phyloP scores from a whole-genome alignment of 345 rosid species.

The Psidium guajava region DNA sequence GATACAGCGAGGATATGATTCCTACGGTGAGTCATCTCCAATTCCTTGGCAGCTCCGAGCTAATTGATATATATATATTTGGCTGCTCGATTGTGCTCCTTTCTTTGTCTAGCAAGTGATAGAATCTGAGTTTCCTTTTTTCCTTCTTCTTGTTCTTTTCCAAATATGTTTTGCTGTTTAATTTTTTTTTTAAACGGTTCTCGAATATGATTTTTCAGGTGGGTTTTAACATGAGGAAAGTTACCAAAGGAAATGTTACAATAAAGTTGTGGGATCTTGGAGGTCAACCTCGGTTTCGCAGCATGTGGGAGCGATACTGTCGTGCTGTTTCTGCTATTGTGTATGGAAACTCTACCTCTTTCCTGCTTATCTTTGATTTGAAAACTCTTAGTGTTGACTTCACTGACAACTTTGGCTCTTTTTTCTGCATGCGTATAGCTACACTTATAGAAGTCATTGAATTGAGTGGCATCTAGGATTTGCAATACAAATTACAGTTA shows the following conservation, averaged over 20 bases:
- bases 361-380: not conserved
- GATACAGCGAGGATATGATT: conserved; percentile 88
- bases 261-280: conserved; percentile 96
- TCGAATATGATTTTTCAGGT: conserved; percentile 20
- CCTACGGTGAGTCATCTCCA: conserved; percentile 49
- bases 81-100: not conserved
- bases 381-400: not conserved
- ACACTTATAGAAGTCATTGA: not conserved
- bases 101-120: not conserved
- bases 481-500: not conserved
- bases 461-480: not conserved
- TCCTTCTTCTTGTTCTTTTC: not conserved
- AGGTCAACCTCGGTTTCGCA: conserved; percentile 93
- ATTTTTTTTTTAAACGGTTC: not conserved
- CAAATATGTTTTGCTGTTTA: not conserved
- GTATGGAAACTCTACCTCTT: conserved; percentile 19
- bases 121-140: not conserved
- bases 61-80: not conserved
- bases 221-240: conserved; percentile 95
- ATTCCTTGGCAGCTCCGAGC: not conserved
- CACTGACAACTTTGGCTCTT: not conserved
- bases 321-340: conserved; percentile 88
- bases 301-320: conserved; percentile 95
- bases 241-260: conserved; percentile 89
- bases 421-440: not conserved